Base-by-base conservation (phyloP, 192 early-diverging fungal genomes). In the Gamsiella multidivaricata region DNA sequence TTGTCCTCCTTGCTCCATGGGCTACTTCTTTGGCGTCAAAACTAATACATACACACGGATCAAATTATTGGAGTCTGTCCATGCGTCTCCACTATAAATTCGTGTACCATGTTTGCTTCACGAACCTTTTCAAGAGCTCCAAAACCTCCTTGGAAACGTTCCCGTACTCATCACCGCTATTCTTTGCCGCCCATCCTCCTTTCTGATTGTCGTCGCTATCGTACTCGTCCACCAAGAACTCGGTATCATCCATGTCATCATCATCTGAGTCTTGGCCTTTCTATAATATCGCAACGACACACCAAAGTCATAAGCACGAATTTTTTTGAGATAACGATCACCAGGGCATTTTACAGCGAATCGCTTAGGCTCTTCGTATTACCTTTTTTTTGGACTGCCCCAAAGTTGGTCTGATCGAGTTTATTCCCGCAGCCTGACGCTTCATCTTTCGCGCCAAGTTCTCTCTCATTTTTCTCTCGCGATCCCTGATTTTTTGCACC, bases 191-290 rank as follows among this genome's bases (percentile, higher is more conserved):
- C 22, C 41, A 3, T 33, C 52, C 12, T 31, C 60, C 29, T 43
- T 59, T 57, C n/a, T 29, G n/a, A 20, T 80, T 83, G 5, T 73
- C 82, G 33, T 89, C 93, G 73, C 90, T 90, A 23, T 86, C 81
- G 66, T 92, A 94, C 7, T 87, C 87, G 18, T 89, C 88, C 0
- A 91, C 69, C 10, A 89, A 20, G 51, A 86, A 84, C 11, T 82
- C 85, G 0, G 18, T 23, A 17, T 84, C 87, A 45, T 80, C 78
- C 18, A 46, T 49, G 29, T 82, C 76, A 29, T 63, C 67, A 8
- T 72, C 59, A 18, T 71, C 47, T 10, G 36, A 52, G 12, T 61
- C 67, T 34, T 64, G 50, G 20, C 31, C 62, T 68, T 68, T 73
- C 61, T 81, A n/a, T 15, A 18, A 17, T 28, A 29, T 28, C n/a